Percentiles rank a stretch among this genome's conserved stretches.
Conservation (phyloP, 225 moss, liverwort and hornwort genomes). For the Straminergon stramineum region DNA sequence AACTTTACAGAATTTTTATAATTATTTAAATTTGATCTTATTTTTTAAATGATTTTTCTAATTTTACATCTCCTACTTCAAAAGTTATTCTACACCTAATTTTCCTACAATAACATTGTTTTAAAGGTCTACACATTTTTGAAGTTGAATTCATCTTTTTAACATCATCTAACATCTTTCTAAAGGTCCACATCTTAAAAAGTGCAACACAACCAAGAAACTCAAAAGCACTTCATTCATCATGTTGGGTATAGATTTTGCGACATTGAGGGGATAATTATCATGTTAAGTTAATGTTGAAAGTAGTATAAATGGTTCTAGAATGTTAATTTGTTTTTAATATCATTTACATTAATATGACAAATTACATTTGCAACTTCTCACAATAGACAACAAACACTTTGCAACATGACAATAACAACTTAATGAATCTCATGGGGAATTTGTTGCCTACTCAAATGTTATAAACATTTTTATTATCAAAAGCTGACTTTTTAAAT, state of each 20-base stretch:
- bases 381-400: neutral
- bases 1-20: accelerated
- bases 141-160: neutral
- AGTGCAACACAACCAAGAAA: accelerated
- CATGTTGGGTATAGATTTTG: neutral
- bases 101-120: neutral
- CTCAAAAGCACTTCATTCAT: too few species aligned
- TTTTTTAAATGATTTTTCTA: neutral
- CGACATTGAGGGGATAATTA: accelerated
- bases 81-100: neutral
- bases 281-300: neutral
- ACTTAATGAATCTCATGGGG: neutral
- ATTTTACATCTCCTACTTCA: accelerated
- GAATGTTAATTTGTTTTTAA: neutral
- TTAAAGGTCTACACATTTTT: neutral
- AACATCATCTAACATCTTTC: too few species aligned
- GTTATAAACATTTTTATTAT: neutral
- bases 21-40: neutral
- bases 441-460: neutral
- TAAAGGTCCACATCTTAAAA: neutral
- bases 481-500: accelerated
- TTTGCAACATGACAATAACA: neutral
- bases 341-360: neutral
- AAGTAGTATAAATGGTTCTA: neutral
- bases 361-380: neutral